A percentile compares a stretch with the other conserved stretches of the same genome.
phyloP scores from a whole-genome alignment of 257 asterid genomes.

The Vinca minor region DNA sequence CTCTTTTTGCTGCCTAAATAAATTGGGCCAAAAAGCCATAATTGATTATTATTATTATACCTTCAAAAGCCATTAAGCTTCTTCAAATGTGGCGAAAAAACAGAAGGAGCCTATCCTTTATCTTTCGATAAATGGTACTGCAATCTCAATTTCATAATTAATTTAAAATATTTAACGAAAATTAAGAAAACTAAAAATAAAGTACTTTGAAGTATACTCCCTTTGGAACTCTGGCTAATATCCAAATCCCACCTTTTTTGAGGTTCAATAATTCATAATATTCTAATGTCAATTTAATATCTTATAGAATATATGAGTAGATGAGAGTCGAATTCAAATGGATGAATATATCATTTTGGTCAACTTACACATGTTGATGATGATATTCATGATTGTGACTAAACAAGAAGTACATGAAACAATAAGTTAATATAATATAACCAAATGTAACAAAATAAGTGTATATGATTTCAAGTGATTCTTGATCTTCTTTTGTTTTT shows the following conservation, averaged over 20 bases:
- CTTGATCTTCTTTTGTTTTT: background rate
- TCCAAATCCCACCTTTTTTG: background rate
- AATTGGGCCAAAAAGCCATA: background rate
- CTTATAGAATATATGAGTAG: background rate
- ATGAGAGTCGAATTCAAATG: background rate
- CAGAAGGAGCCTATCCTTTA: no score
- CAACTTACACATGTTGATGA: background rate
- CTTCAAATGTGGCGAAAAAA: no score
- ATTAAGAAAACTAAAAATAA: no score
- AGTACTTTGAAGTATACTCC: background rate
- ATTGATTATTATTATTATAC: background rate
- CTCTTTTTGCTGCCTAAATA: constrained; percentile 13
- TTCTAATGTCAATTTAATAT: background rate
- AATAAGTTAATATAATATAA: background rate
- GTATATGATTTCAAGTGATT: background rate
- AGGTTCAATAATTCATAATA: background rate
- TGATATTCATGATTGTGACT: background rate
- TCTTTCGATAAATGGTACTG: no score
- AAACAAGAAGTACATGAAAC: background rate
- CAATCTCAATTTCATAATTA: no score
- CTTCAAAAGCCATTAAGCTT: no score
- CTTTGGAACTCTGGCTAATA: background rate
- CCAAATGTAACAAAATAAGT: background rate
- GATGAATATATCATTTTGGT: background rate
- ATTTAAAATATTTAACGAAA: no score